phyloP scores from a whole-genome alignment of 2,329 filamentous ascomycete species.

The Ascochyta koolunga region DNA sequence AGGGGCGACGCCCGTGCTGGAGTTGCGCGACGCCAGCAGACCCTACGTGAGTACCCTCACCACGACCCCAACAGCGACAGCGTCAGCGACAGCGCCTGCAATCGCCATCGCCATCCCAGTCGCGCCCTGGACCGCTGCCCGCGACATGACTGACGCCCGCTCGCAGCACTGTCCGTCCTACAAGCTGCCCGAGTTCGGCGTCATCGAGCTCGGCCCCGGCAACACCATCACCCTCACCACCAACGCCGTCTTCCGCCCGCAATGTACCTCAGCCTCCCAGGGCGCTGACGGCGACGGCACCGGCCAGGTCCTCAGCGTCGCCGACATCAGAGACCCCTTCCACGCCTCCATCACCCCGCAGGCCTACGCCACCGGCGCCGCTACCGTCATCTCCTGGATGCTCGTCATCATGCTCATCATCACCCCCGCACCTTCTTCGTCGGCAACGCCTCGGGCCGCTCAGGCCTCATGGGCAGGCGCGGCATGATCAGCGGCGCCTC shows the following conservation, averaged over 20 bases:
- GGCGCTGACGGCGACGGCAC: constrained; percentile 48
- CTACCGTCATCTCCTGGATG: constrained; percentile 89
- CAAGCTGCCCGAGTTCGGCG: constrained; percentile 64
- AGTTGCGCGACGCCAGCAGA: constrained; percentile 35
- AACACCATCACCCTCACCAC: constrained; percentile 65
- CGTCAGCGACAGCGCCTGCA: not conserved
- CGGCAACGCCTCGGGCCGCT: constrained; percentile 68
- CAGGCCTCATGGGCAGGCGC: constrained; percentile 78
- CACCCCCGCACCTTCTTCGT: constrained; percentile 91
- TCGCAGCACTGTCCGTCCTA: constrained; percentile 65
- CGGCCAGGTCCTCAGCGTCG: constrained; percentile 55
- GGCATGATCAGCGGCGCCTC: constrained; percentile 83
- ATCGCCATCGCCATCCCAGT: not conserved
- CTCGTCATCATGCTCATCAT: constrained; percentile 93
- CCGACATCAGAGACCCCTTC: constrained; percentile 82
- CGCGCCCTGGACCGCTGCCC: not conserved
- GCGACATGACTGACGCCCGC: constrained; percentile 29
- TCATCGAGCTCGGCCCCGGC: constrained; percentile 60
- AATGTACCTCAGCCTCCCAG: constrained; percentile 55
- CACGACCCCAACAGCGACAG: not conserved
- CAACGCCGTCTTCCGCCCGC: constrained; percentile 65
- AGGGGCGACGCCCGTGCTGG: constrained; percentile 16
- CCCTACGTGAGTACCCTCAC: constrained; percentile 38
- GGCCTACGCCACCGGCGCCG: constrained; percentile 88
- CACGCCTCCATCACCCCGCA: constrained; percentile 93